Conservation (phyloP, 2,329 filamentous ascomycete genomes). For the Colletotrichum theobromicola region DNA sequence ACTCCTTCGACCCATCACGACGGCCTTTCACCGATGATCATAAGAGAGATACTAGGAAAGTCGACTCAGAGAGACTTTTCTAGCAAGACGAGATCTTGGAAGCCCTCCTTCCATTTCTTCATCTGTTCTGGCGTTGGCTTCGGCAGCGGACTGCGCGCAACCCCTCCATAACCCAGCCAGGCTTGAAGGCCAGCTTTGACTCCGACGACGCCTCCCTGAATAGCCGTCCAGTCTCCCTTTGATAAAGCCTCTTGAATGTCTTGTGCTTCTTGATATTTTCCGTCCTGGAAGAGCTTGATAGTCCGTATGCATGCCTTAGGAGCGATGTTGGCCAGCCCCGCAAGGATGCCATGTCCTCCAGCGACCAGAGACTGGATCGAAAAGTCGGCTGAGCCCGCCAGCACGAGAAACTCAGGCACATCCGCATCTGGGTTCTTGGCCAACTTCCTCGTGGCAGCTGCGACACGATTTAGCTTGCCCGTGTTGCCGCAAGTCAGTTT, state of each 20-base stretch:
- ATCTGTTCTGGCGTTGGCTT: slow-evolving; percentile 54
- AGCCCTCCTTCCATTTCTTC: slow-evolving; percentile 59
- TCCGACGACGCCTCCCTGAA: slow-evolving; percentile 73
- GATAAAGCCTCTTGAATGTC: slow-evolving; percentile 58
- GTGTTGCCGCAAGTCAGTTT: slow-evolving; percentile 76
- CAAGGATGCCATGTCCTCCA: slow-evolving; percentile 74
- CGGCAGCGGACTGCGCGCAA: slow-evolving; percentile 51
- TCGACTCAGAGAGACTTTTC: slow-evolving; percentile 51
- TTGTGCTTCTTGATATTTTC: slow-evolving; percentile 63
- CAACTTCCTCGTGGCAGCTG: slow-evolving; percentile 57
- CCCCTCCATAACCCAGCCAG: slow-evolving; percentile 73
- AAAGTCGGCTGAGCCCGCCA: slow-evolving; percentile 78
- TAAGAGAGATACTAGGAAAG: neutral
- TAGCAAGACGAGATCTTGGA: slow-evolving; percentile 54
- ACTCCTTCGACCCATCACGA: neutral
- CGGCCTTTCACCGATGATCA: neutral
- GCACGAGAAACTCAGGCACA: slow-evolving; percentile 65
- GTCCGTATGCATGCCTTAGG: slow-evolving; percentile 69
- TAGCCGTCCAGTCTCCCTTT: slow-evolving; percentile 74
- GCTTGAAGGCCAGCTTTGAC: slow-evolving; percentile 71
- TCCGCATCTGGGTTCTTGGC: slow-evolving; percentile 34
- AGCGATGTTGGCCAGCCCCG: slow-evolving; percentile 74
- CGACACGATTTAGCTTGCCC: slow-evolving; percentile 70
- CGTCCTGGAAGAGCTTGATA: slow-evolving; percentile 63
- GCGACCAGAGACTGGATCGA: slow-evolving; percentile 71